Percentiles rank a stretch among this genome's conserved stretches.
phyloP scores from a whole-genome alignment of 768 basidiomycete genomes.

The Boletales sp. region DNA sequence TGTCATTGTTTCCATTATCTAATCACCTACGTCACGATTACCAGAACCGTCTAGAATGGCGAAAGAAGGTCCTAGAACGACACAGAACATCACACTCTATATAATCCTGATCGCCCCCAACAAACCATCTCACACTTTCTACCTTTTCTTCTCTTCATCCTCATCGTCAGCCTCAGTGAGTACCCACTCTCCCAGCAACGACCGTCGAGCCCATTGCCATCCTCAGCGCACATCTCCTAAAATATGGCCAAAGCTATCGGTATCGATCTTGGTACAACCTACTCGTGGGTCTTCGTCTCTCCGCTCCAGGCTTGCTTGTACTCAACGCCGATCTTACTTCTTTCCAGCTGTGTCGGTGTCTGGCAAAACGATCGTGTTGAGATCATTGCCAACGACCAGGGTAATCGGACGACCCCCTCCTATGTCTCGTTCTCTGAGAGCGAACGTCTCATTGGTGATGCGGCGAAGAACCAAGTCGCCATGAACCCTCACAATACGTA shows the following conservation, averaged over 20 bases:
- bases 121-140: constrained; percentile 11
- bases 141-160: constrained; percentile 5
- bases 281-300: constrained; percentile 58
- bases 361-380: constrained; percentile 99
- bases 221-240: constrained; percentile 6
- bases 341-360: constrained; percentile 89
- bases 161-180: constrained; percentile 19
- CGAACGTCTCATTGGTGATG: constrained; percentile 98
- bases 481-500: constrained; percentile 96
- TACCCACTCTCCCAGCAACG: not conserved
- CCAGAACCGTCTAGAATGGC: constrained; percentile 33
- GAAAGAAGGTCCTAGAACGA: constrained; percentile 34
- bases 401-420: constrained; percentile 93
- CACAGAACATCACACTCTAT: constrained; percentile 26
- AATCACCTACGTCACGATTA: constrained; percentile 30
- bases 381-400: constrained; percentile 95
- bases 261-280: constrained; percentile 91
- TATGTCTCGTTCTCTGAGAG: constrained; percentile 93
- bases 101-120: constrained; percentile 17
- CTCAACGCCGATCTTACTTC: not conserved
- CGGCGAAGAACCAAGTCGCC: constrained; percentile 97
- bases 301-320: not conserved
- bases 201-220: constrained; percentile 6
- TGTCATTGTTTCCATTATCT: constrained; percentile 29
- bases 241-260: constrained; percentile 78